Base-by-base conservation (phyloP, 192 early-diverging fungal genomes). In the Podila epicladia region DNA sequence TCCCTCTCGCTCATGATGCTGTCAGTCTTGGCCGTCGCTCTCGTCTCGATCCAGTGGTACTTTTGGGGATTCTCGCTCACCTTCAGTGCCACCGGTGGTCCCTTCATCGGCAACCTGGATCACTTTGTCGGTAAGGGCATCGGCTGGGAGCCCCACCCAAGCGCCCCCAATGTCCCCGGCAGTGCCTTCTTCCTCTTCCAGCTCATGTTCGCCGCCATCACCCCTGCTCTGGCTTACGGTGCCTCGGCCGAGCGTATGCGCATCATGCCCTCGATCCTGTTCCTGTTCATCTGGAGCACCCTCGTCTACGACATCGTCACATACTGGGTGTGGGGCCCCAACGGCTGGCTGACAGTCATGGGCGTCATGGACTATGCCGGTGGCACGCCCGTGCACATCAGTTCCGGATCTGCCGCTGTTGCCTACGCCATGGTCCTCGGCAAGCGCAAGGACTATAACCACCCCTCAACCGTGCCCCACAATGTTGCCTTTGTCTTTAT, bases 321-420 rank as follows among this genome's bases (percentile, higher is more conserved):
- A 2, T 94, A 91, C 75, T 95, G 93, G 95, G 88, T 92, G 13
- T 97, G 95, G 95, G 87, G 88, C 3, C 85, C 86, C 35, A 91
- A 91, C 65, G 96, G 95, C 9, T 97, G 94, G 94, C 79, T 96
- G 20, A 75, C 82, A 20, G 84, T 86, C 38, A 69, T 95, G 74
- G 95, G 95, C 28, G 89, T 88, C 17, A 84, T 95, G 66, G 95
- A 96, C 73, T 97, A 90, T 89, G 96, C 96, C 28, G 96, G 92
- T 69, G 96, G 96, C n/a, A 92, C 89, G 22, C 91, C 95, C 17
- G 96, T 96, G 6, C 92, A 97, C 67, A 90, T 93, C 26, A 89
- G 90, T 13, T 94, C 93, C 22, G 96, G 96, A 33, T 89, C 92
- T 31, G 88, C 90, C 2, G 96, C 92, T 8, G 90, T 97, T 57